These are phyloP conservation scores for Thraustotheca clavata DNA, from an alignment of 352 stramenopile species.

Conservation along the genomic window DNA sequence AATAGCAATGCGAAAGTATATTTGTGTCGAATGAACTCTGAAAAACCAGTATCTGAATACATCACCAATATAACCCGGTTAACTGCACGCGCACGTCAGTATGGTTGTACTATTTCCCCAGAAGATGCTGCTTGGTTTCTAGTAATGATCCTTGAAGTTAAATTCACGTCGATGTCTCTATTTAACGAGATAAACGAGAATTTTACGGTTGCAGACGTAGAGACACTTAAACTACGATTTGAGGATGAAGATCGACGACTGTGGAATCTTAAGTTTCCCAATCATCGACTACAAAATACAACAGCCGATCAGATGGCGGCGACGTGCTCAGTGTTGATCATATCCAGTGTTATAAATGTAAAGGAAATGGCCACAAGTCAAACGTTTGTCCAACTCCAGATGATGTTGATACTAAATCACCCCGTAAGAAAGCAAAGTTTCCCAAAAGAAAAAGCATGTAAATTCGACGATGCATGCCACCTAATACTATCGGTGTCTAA, in stretches of 20 bases:
- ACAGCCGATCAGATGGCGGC: neutral
- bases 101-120: too few species aligned
- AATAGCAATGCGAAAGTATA: too few species aligned
- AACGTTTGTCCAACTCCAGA: neutral
- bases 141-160: neutral
- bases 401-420: neutral
- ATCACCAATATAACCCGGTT: too few species aligned
- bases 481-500: neutral
- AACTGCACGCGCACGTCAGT: too few species aligned
- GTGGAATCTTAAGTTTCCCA: neutral
- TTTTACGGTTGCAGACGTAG: neutral
- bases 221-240: neutral
- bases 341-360: neutral
- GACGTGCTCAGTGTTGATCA: neutral
- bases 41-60: too few species aligned
- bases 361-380: neutral
- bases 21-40: too few species aligned
- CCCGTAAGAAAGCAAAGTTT: neutral
- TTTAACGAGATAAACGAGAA: neutral
- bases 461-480: neutral
- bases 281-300: constrained; percentile 1
- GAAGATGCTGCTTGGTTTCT: too few species aligned
- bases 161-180: constrained; percentile 3
- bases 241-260: neutral
- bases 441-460: neutral